Conservation (phyloP, 805 yeast species). For the Kuraishia molischiana region DNA sequence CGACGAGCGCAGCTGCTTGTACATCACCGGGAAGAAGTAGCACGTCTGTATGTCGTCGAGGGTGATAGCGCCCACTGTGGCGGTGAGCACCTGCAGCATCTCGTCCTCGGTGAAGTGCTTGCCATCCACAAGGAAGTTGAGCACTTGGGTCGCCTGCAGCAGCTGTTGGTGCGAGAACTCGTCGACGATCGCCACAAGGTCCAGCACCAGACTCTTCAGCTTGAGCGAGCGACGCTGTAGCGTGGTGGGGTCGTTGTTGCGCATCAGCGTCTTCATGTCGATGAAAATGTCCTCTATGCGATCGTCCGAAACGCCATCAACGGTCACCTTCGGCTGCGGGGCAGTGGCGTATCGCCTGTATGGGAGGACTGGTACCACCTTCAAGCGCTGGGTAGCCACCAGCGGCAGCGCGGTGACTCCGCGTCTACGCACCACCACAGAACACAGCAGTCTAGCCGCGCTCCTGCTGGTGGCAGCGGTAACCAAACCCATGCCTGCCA, state of each 20-base stretch:
- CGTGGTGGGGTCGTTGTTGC: not conserved
- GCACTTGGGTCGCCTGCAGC: not conserved
- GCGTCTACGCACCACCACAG: too few species aligned
- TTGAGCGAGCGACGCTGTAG: not conserved
- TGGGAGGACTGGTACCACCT: too few species aligned
- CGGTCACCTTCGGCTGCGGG: not conserved
- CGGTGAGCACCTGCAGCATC: conserved; percentile 4
- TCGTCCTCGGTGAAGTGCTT: not conserved
- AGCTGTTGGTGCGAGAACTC: not conserved
- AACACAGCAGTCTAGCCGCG: too few species aligned
- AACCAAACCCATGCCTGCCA: too few species aligned
- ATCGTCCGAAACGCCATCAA: not conserved
- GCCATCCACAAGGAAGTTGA: not conserved
- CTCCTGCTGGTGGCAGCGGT: too few species aligned
- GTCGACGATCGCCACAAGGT: not conserved
- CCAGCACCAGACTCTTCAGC: not conserved
- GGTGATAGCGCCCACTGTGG: conserved; percentile 3
- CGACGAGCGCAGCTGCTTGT: conserved; percentile 17
- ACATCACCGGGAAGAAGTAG: conserved; percentile 23
- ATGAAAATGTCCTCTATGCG: not conserved
- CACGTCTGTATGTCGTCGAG: conserved; percentile 3
- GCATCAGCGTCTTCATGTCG: not conserved
- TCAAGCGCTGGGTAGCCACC: too few species aligned
- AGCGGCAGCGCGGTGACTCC: too few species aligned
- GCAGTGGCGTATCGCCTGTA: not conserved